Evolutionary conservation across 1,284 basidiomycete species (phyloP), one percentile per base, ranked within the genome.

Genomic region (Cryptococcus neoformans): DNA sequence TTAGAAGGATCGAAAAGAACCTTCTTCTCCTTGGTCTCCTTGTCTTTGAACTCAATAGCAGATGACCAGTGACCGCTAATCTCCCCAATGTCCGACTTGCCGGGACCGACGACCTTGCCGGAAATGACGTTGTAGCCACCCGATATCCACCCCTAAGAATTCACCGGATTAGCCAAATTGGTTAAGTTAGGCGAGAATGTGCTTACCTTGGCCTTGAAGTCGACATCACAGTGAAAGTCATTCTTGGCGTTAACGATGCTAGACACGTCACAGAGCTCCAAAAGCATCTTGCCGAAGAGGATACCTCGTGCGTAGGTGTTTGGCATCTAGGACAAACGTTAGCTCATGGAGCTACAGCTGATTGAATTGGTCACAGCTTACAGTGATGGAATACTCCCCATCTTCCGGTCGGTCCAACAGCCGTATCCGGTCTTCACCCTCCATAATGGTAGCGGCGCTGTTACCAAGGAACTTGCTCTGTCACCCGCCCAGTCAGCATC

Each of bases 221-320:
- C 93, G 44, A 99, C 80, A 71, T 97, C 92, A 62, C 89, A 90
- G 47, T 76, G 80, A 60, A 92, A 78, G 36, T 86, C 85, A 50
- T 85, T 87, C 66, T 84, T 84, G 62, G 89, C 87, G 78, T 93
- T 94, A 77, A 85, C 84, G 55, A 93, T 90, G n/a, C 81, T 83
- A 69, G 90, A 92, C 36, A 85, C 84, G 78, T 99, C 95, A 8
- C 95, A 95, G 12, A 99, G 82, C 79, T 99, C 95, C 51, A 97
- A 82, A 16, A 98, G 87, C 93, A 99, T 97, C 82, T 93, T 95
- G 14, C 95, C 96, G 74, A 97, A 98, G 46, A 98, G 79, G 67
- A 99, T 99, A 1, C 96, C 95, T 46, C 95, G 85, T 17, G 94
- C 94, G 74, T 96, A 98, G 63, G 95, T 95, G 80, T 95, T 96